Base-by-base conservation (phyloP, 169 alveolate genomes). In the Plasmodium malariae region DNA sequence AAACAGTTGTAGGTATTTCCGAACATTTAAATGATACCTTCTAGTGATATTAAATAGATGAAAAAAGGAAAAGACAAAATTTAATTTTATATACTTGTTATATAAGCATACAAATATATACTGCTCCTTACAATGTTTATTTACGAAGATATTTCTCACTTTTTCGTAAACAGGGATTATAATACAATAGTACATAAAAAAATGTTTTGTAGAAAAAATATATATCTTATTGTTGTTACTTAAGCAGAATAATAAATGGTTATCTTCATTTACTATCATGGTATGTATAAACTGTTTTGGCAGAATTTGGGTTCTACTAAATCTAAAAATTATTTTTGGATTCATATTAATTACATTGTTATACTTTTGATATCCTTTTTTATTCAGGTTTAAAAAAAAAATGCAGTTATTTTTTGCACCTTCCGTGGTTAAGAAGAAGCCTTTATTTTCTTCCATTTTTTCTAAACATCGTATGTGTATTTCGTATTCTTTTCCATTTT, bases 391-490 rank as follows among this genome's bases (percentile, higher is more conserved):
- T 65, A 78, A 63, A 48, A 62, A 78, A 21, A 62, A 78, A 3
- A 78, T 14, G 37, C 76, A 55, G 63, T 78, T 62, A 62, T 78
- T 78, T 78, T 55, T 78, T 26, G 43, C 49, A 7, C 89, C 89
- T 7, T 30, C 68, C 24, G 80, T 78, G 11, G 78, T 34, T 0
- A 78, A 11, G 4, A 78, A 65, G 11, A 78, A 78, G 2, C 89
- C 89, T 3, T 48, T 7, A 59, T 59, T 28, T 2, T 74, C 73
- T 45, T 78, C 63, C 32, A 65, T 24, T 63, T 78, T 78, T 2
- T 24, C 62, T n/a, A 65, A 2, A 32, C 89, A 62, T 2, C 68
- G n/a, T 19, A 78, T 63, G 45, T 63, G 60, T 63, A 78, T 78
- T 19, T 45, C 57, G n/a, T 62, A 12, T 28, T 43, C 9, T 24